Conservation (phyloP, 2,329 filamentous ascomycete species). For the Aspergillus aculeatinus region DNA sequence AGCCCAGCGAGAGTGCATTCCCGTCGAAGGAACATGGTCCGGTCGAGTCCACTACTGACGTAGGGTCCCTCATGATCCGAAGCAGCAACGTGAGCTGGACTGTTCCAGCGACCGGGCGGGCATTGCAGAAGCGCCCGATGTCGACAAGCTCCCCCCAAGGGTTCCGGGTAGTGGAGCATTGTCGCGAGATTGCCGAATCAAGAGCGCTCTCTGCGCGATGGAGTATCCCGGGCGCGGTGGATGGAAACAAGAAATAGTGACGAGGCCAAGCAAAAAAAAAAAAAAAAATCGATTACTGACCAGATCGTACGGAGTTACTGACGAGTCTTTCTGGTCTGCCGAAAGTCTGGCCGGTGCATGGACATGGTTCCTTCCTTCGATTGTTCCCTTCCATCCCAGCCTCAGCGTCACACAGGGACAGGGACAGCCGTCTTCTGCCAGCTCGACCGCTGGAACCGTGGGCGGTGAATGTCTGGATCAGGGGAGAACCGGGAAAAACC, state of each 20-base stretch:
- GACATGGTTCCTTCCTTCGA: neutral
- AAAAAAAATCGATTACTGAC: neutral
- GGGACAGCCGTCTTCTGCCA: neutral
- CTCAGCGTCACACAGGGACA: neutral
- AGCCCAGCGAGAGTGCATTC: neutral
- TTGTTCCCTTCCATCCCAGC: neutral
- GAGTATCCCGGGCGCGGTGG: neutral
- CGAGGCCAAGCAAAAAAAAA: neutral
- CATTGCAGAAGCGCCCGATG: conserved; percentile 3
- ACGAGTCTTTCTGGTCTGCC: neutral
- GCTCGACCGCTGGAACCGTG: neutral
- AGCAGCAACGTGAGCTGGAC: conserved; percentile 11
- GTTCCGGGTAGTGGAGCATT: conserved; percentile 5
- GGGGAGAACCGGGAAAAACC: neutral
- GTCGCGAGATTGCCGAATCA: conserved; percentile 4
- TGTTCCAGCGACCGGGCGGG: conserved; percentile 6
- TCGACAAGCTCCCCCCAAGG: conserved; percentile 7
- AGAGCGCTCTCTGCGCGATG: neutral
- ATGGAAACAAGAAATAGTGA: neutral
- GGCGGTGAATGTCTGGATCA: neutral
- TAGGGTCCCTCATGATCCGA: neutral
- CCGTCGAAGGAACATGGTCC: neutral
- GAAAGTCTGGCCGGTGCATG: neutral
- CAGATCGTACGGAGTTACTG: neutral
- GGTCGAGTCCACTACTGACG: conserved; percentile 5